Conservation (phyloP, 2,329 filamentous ascomycete genomes). For the Penicillium sp. region DNA sequence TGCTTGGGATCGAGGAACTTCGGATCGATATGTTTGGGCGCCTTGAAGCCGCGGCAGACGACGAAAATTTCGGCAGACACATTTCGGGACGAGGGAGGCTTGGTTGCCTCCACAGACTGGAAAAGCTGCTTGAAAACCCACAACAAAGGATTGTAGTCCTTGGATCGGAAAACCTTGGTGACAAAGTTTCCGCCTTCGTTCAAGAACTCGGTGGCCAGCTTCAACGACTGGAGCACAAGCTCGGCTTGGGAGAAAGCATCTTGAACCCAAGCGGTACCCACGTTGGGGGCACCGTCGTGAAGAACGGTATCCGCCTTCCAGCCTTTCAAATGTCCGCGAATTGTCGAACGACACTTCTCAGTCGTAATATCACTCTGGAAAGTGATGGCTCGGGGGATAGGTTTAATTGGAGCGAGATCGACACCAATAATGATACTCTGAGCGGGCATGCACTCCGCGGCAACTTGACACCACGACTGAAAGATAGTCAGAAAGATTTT, state of each 20-base stretch:
- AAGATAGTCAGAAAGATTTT: slow-evolving; percentile 16
- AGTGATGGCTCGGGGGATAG: slow-evolving; percentile 86
- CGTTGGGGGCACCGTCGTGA: slow-evolving; percentile 95
- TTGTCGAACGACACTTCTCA: slow-evolving; percentile 87
- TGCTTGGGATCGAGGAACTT: slow-evolving; percentile 82
- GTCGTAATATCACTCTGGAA: slow-evolving; percentile 98
- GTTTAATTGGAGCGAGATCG: slow-evolving; percentile 90
- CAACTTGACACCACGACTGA: slow-evolving; percentile 92
- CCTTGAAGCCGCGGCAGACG: slow-evolving; percentile 91
- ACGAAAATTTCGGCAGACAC: slow-evolving; percentile 99
- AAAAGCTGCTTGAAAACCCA: slow-evolving; percentile 99
- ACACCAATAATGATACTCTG: slow-evolving; percentile 89
- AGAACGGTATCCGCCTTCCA: slow-evolving; percentile 95
- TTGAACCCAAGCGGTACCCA: slow-evolving; percentile 96
- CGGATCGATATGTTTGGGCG: slow-evolving; percentile 86
- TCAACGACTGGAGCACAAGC: slow-evolving; percentile 81
- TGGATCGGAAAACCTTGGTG: slow-evolving; percentile 94
- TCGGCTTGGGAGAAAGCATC: slow-evolving; percentile 98
- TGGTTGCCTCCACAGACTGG: slow-evolving; percentile 90
- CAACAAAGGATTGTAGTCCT: slow-evolving; percentile 90
- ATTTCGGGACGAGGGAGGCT: slow-evolving; percentile 90
- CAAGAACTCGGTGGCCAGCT: slow-evolving; percentile 89
- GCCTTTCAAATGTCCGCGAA: slow-evolving; percentile 83
- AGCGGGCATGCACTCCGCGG: slow-evolving; percentile 86
- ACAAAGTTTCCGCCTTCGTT: slow-evolving; percentile 86